Evolutionary conservation across 2,329 filamentous ascomycete genomes (phyloP).

Genomic region (Microdochium paspali): DNA sequence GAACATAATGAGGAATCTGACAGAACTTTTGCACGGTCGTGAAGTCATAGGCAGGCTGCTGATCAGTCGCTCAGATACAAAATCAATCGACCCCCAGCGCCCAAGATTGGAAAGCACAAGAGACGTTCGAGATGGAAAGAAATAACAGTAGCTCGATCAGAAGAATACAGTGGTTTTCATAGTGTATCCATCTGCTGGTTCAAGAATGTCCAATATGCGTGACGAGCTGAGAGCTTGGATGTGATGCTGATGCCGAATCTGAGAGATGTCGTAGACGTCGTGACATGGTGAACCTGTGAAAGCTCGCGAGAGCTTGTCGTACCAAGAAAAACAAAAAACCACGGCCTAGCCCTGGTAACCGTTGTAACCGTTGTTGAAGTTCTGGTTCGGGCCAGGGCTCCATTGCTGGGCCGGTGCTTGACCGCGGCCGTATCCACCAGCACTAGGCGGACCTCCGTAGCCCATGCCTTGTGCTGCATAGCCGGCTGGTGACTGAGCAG

Average conservation of each 20-base stretch:
- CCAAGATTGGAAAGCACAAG: constrained; percentile 8
- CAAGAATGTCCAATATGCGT: neutral
- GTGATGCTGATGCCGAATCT: constrained; percentile 18
- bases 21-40: constrained; percentile 17
- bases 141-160: constrained; percentile 2
- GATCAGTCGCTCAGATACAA: neutral
- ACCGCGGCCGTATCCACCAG: constrained; percentile 78
- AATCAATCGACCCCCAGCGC: neutral
- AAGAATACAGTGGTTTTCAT: neutral
- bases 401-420: constrained; percentile 47
- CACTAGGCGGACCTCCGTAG: constrained; percentile 64
- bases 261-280: constrained; percentile 33
- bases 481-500: constrained; percentile 50
- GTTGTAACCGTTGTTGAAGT: constrained; percentile 53
- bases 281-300: neutral
- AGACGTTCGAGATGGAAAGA: constrained; percentile 7
- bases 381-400: constrained; percentile 42
- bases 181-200: neutral
- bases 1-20: constrained; percentile 3
- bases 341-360: constrained; percentile 48
- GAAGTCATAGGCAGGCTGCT: constrained; percentile 4
- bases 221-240: neutral
- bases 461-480: constrained; percentile 61
- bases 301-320: neutral
- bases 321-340: neutral